A percentile compares a stretch with the other conserved stretches of the same genome.
Conservation (phyloP, 139 green algal species). For the Tetradesmus obliquus region DNA sequence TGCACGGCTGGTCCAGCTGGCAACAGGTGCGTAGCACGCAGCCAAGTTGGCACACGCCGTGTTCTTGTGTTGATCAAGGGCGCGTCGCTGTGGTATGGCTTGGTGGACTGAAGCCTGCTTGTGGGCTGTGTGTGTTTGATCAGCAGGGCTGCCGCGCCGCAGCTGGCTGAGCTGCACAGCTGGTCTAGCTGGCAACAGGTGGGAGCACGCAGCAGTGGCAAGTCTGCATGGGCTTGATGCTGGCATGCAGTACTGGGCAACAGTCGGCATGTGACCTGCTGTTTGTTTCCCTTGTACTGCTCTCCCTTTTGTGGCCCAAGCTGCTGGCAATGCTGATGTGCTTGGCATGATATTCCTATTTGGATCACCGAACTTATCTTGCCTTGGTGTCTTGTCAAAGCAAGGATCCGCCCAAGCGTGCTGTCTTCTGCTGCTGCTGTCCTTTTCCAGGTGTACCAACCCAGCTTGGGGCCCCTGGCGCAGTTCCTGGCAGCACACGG, state of each 20-base stretch:
- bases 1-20: conserved; percentile 2
- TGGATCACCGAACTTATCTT: no score
- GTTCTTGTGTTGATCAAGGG: no score
- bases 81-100: no score
- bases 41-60: not conserved
- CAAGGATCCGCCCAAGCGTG: no score
- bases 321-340: no score
- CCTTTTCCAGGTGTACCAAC: not conserved
- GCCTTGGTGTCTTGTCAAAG: no score
- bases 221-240: no score
- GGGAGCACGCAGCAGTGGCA: not conserved
- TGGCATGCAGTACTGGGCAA: no score
- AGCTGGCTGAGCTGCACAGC: not conserved
- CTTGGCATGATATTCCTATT: no score
- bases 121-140: not conserved
- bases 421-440: not conserved
- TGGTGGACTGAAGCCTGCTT: no score
- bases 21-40: not conserved
- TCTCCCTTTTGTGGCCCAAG: no score
- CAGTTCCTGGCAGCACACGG: not conserved
- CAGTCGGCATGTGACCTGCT: not conserved
- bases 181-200: not conserved
- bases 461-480: not conserved
- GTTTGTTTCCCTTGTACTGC: not conserved
- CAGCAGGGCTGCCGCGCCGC: not conserved